These are phyloP conservation scores for Lasiodiplodia hormozganensis DNA, from an alignment of 2,329 filamentous ascomycete species.

Conservation along the genomic window DNA sequence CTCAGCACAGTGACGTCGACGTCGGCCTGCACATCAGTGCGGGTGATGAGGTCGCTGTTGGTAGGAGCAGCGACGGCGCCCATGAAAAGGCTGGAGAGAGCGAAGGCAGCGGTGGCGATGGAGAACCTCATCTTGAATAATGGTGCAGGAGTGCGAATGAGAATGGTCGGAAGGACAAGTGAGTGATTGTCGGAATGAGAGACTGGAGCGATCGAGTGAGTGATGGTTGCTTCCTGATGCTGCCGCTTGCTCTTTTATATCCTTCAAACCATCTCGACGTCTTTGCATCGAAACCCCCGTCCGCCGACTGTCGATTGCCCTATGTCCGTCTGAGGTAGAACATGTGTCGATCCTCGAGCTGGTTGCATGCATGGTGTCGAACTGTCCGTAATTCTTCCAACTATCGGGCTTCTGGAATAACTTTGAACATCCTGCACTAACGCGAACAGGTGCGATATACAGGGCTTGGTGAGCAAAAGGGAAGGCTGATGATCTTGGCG, in stretches of 20 bases:
- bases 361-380: background rate
- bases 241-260: background rate
- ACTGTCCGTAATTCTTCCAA: background rate
- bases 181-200: background rate
- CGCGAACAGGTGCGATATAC: background rate
- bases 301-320: background rate
- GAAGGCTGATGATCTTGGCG: background rate
- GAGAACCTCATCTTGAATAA: slow-evolving; percentile 3
- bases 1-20: background rate
- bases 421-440: background rate
- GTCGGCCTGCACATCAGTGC: background rate
- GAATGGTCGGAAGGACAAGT: background rate
- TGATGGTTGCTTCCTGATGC: background rate
- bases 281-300: background rate
- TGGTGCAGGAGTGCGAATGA: background rate
- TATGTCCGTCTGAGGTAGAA: background rate
- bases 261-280: background rate
- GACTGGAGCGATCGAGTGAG: background rate
- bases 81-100: slow-evolving; percentile 25
- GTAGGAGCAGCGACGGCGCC: slow-evolving; percentile 26
- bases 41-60: background rate
- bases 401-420: background rate
- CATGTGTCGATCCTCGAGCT: background rate
- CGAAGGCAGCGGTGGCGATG: background rate
- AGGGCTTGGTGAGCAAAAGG: background rate